Evolutionary conservation across 805 yeast genomes (phyloP).

Genomic region (Hanseniaspora hatyaiensis): DNA sequence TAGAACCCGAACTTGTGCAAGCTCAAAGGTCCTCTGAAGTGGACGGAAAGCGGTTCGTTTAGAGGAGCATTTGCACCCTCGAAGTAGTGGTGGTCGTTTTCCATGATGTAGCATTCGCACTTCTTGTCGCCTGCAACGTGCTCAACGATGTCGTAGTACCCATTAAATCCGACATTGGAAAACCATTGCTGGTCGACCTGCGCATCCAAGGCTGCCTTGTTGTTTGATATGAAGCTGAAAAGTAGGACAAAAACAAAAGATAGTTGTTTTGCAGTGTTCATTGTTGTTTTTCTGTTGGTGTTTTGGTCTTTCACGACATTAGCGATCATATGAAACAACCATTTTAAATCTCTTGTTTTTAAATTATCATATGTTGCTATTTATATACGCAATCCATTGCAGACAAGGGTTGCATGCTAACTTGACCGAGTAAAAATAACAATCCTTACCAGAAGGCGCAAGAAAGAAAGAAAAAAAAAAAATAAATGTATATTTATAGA

Average conservation of each 20-base stretch:
- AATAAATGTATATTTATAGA: no score
- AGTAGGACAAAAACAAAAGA: not conserved
- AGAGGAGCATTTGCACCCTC: slow-evolving; percentile 57
- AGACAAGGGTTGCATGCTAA: no score
- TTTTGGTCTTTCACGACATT: no score
- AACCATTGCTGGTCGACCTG: slow-evolving; percentile 23
- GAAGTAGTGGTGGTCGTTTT: slow-evolving; percentile 22
- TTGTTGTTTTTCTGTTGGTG: not conserved
- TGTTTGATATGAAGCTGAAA: not conserved
- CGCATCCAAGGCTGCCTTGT: not conserved
- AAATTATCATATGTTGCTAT: no score
- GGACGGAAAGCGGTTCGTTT: slow-evolving; percentile 57
- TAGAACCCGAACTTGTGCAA: slow-evolving; percentile 52
- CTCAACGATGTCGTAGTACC: slow-evolving; percentile 26
- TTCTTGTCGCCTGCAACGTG: slow-evolving; percentile 21
- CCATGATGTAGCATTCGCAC: slow-evolving; percentile 27
- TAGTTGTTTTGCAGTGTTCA: not conserved
- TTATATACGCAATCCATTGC: no score
- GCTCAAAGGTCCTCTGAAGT: slow-evolving; percentile 62
- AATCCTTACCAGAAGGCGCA: no score
- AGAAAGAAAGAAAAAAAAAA: no score
- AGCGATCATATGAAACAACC: no score
- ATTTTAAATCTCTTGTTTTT: no score
- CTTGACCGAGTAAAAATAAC: no score
- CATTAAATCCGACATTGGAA: slow-evolving; percentile 28